Evolutionary conservation across 2,329 filamentous ascomycete species (phyloP).

Genomic region (Pseudogymnoascus sp.): DNA sequence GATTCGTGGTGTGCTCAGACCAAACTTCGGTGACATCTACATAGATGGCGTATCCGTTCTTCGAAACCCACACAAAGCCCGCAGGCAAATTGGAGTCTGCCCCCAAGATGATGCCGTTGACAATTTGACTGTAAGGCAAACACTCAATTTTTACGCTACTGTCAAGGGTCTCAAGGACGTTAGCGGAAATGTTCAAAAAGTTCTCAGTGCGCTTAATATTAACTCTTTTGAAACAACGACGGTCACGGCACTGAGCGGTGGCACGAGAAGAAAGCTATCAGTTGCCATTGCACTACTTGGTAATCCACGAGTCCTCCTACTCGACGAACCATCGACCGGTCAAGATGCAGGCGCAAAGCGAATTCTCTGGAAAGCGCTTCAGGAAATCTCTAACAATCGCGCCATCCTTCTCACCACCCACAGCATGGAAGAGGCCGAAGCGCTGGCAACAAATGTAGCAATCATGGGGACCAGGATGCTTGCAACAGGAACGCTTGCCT

Average conservation of each 20-base stretch:
- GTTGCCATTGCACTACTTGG: conserved; percentile 30
- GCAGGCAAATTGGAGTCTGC: conserved; percentile 28
- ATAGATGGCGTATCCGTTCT: conserved; percentile 52
- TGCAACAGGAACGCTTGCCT: conserved; percentile 22
- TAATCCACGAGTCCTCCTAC: conserved; percentile 27
- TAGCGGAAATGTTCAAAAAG: not conserved
- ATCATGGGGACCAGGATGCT: conserved; percentile 30
- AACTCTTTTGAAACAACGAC: conserved; percentile 20
- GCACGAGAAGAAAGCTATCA: conserved; percentile 28
- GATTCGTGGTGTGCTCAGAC: conserved; percentile 55
- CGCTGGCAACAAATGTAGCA: conserved; percentile 29
- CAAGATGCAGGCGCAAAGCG: conserved; percentile 31
- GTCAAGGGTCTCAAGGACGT: conserved; percentile 27
- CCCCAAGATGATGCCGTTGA: conserved; percentile 32
- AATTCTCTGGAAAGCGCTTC: conserved; percentile 30
- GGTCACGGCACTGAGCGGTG: conserved; percentile 27
- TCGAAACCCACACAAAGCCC: conserved; percentile 19
- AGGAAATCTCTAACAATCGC: conserved; percentile 23
- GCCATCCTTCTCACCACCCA: conserved; percentile 32
- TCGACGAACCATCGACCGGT: conserved; percentile 30
- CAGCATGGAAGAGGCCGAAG: conserved; percentile 32
- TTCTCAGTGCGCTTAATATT: conserved; percentile 18
- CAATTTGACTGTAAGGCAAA: conserved; percentile 28
- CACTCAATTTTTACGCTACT: conserved; percentile 28
- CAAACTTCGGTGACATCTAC: conserved; percentile 50